Base-by-base conservation (phyloP, 2,329 filamentous ascomycete genomes). In the Diaporthe sp. region DNA sequence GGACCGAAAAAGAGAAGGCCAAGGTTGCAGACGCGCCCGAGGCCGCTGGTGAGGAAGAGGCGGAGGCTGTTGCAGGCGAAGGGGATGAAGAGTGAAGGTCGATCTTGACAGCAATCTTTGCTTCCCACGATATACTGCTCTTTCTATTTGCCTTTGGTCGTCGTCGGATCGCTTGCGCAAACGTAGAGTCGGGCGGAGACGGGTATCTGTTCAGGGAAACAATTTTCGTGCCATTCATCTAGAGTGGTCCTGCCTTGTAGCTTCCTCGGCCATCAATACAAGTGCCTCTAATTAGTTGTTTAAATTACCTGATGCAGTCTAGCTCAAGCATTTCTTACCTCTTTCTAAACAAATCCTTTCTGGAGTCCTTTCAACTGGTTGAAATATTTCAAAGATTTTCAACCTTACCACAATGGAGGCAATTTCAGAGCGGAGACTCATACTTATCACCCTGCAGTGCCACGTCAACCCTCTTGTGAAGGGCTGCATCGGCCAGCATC, bases 1-100 rank as follows among this genome's bases (percentile, higher is more conserved):
- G 68, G 10, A 67, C 53, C 12, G 81, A 79, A 22, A 77, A 84
- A 74, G 70, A 72, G 55, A 72, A 71, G 59, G 68, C 69, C 71
- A 76, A 77, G 42, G 74, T 74, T 34, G 51, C 78, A 42, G 77
- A 74, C 22, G 84, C 80, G n/a, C 81, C 79, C 31, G 82, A 79
- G n/a, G 79, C 71, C 5, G 79, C 78, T 28, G 82, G 81, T 5
- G 25, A 79, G 6, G 83, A 84, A 1, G 83, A 84, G 17, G 82
- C 82, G 15, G 81, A 80, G 28, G 81, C 77, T 25, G 79, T 78
- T 42, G 82, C 81, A 19, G 82, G 79, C 53, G 80, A 77, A 2
- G 83, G 82, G 15, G 82, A 78, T 0, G 82, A 84, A 9, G 82
- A 79, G 7, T 75, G 39, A 72, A 42, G 17, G 3, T 13, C 3